A percentile compares a stretch with the other conserved stretches of the same genome.
These are phyloP conservation scores for Lizonia empirigonia DNA, from an alignment of 2,329 filamentous ascomycete genomes.

Conservation along the genomic window DNA sequence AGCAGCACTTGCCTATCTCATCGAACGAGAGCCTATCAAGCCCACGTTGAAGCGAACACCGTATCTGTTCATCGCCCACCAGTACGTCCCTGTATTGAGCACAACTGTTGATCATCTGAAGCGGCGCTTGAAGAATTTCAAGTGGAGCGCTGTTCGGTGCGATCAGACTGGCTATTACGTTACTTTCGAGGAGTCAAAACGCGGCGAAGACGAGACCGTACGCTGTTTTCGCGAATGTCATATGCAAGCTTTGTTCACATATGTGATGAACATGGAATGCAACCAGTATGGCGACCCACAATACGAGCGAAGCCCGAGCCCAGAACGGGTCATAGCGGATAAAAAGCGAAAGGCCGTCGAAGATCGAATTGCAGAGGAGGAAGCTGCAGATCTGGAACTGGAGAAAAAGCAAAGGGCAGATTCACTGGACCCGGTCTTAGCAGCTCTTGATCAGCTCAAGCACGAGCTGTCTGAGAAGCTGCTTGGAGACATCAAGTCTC, in stretches of 20 bases:
- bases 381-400: conserved; percentile 82
- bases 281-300: conserved; percentile 70
- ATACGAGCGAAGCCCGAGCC: conserved; percentile 62
- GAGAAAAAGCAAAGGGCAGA: conserved; percentile 87
- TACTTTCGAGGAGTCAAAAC: conserved; percentile 78
- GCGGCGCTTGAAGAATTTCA: conserved; percentile 82
- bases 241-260: conserved; percentile 86
- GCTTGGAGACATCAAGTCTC: conserved; percentile 84
- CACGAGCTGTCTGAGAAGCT: conserved; percentile 85
- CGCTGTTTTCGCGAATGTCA: conserved; percentile 80
- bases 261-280: conserved; percentile 88
- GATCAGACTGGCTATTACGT: conserved; percentile 91
- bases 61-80: conserved; percentile 87
- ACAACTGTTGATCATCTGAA: conserved; percentile 89
- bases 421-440: conserved; percentile 86
- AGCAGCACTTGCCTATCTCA: conserved; percentile 53
- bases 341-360: conserved; percentile 68
- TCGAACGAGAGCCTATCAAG: conserved; percentile 70
- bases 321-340: conserved; percentile 55
- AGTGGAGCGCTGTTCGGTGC: conserved; percentile 79
- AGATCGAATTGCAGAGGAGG: conserved; percentile 70
- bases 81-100: conserved; percentile 82
- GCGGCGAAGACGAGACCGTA: conserved; percentile 79
- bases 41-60: conserved; percentile 76
- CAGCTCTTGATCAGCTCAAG: conserved; percentile 78